A percentile compares a stretch with the other conserved stretches of the same genome.
Evolutionary conservation across 768 basidiomycete species (phyloP).

Genomic region (Exidia glandulosa): DNA sequence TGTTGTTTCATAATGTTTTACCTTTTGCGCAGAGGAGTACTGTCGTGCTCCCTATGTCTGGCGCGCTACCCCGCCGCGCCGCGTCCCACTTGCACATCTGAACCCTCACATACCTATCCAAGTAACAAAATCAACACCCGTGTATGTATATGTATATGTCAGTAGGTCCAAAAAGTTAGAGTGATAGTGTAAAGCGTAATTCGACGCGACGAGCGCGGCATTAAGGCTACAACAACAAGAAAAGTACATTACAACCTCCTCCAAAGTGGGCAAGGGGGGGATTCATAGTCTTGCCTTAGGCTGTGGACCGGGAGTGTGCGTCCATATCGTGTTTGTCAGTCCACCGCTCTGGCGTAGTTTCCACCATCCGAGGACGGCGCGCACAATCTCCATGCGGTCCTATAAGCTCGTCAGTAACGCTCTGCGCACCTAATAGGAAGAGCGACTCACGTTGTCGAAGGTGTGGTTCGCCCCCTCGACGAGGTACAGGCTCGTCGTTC

Average conservation of each 20-base stretch:
- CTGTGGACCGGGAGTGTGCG: background rate
- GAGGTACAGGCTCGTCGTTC: constrained; percentile 59
- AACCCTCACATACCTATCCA: no score
- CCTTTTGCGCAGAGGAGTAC: constrained; percentile 14
- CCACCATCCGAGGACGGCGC: constrained; percentile 62
- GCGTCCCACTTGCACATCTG: no score
- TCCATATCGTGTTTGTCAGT: constrained; percentile 54
- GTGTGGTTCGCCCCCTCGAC: constrained; percentile 75
- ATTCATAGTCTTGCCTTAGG: constrained; percentile 2
- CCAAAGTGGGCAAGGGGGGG: background rate
- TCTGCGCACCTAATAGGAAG: background rate
- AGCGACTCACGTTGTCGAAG: constrained; percentile 39
- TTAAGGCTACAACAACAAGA: no score
- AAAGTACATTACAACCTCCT: no score
- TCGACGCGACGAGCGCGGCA: no score
- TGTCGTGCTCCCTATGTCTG: no score
- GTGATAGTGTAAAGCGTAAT: background rate
- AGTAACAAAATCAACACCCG: no score
- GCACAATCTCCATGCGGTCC: constrained; percentile 58
- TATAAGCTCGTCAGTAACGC: constrained; percentile 8
- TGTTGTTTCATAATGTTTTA: no score
- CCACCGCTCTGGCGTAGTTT: constrained; percentile 31
- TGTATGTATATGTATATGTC: background rate
- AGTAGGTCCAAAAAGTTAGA: background rate
- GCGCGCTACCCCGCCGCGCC: no score